Evolutionary conservation across 345 rosid species (phyloP), one percentile per base, ranked within the genome.

Genomic region (Eucalyptus victrix): DNA sequence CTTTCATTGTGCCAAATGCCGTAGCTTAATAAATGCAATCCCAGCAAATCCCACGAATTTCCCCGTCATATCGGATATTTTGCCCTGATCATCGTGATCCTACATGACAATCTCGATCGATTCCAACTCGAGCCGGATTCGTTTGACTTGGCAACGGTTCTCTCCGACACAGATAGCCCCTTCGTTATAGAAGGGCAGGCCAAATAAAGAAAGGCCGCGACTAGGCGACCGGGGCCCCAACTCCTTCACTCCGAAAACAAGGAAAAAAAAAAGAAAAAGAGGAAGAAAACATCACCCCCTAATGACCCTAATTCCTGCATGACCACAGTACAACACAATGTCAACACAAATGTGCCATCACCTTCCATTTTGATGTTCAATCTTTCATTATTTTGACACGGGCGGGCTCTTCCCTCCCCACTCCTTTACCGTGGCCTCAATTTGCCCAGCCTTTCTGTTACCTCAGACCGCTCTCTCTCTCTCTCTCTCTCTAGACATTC

Each of bases 71-170:
- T 58, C 7, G 15, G 65, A 58, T 58, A 5, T 26, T 11, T 26
- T 51, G 2, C n/a, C 65, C 17, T 0, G 9, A 62, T 28, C 69
- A 62, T 62, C 9, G 32, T 3, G 18, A 62, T 62, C 2, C 32
- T 53, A 19, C 58, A 21, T 21, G 58, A 53, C 1, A 53, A 8
- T 21, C 58, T 53, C 11, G 11, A 53, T 60, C 15, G 3, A 28
- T 62, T 13, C 34, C 8, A 62, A 62, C 32, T 9, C 34, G 2
- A 62, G 4, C 34, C 8, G 1, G 17, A 13, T 62, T 7, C 2
- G 1, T 62, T 1, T 1, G 8, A 30, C 16, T 12, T 8, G 34
- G 15, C 4, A 8, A 13, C 2, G 18, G 4, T 28, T 28, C n/a
- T 60, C 7, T 60, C 16, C 4, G 2, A 1, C 32, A 12, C 1